phyloP scores from a whole-genome alignment of 2,329 filamentous ascomycete species.

The Aureobasidium leucospermi region DNA sequence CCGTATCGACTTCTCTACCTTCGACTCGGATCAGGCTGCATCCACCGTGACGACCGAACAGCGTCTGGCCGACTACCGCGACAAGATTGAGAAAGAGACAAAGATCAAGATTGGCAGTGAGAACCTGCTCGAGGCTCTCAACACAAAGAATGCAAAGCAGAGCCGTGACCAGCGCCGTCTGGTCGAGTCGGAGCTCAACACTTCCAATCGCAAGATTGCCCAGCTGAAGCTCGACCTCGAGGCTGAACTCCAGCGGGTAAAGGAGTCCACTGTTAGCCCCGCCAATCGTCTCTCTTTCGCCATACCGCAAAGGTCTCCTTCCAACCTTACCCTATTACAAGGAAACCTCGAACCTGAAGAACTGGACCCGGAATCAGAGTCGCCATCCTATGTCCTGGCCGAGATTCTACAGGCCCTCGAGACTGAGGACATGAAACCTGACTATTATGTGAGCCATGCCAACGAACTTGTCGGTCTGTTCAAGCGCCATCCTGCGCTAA shows the following conservation, averaged over 20 bases:
- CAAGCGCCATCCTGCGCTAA: constrained; percentile 83
- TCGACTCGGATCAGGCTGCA: constrained; percentile 49
- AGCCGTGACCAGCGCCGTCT: constrained; percentile 58
- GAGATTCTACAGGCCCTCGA: constrained; percentile 89
- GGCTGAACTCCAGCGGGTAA: constrained; percentile 52
- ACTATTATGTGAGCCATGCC: constrained; percentile 90
- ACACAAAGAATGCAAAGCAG: constrained; percentile 92
- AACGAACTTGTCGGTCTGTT: constrained; percentile 96
- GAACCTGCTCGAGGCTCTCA: constrained; percentile 91
- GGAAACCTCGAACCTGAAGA: constrained; percentile 31
- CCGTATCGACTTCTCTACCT: constrained; percentile 50
- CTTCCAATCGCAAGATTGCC: constrained; percentile 67
- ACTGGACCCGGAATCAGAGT: constrained; percentile 65
- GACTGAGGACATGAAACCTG: constrained; percentile 75
- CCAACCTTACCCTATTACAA: constrained; percentile 26
- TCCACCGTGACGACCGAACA: constrained; percentile 54
- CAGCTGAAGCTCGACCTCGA: constrained; percentile 53
- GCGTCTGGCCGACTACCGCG: constrained; percentile 66
- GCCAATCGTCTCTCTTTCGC: constrained; percentile 26
- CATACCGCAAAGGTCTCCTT: constrained; percentile 44
- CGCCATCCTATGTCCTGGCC: constrained; percentile 81
- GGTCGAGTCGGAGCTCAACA: constrained; percentile 76
- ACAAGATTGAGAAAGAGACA: constrained; percentile 86
- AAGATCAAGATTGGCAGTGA: constrained; percentile 98
- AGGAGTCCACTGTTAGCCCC: constrained; percentile 34